Conservation (phyloP, 345 rosid species). For the Acer campestre region DNA sequence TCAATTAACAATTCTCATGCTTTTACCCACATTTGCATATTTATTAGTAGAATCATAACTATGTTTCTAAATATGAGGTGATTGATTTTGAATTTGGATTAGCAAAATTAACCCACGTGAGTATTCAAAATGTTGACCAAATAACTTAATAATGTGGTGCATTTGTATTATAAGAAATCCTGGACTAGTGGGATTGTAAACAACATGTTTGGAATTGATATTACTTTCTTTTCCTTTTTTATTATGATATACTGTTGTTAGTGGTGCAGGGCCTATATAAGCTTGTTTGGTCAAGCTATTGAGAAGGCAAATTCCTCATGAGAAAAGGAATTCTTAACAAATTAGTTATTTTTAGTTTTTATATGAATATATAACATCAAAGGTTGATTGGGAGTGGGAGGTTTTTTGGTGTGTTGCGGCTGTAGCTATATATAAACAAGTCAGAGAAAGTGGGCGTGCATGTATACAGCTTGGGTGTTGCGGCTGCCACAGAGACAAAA, state of each 20-base stretch:
- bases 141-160: not conserved
- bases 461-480: not conserved
- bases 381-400: not conserved
- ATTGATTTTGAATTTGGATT: conserved; percentile 3
- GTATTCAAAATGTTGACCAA: not conserved
- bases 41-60: not conserved
- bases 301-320: not conserved
- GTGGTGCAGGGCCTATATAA: not conserved
- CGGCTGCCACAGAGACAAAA: not conserved
- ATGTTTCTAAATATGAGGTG: not conserved
- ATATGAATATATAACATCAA: not conserved
- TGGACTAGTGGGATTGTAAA: not conserved
- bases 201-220: not conserved
- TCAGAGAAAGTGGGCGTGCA: not conserved
- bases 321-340: not conserved
- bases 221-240: not conserved
- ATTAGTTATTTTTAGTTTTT: not conserved
- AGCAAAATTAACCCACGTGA: not conserved
- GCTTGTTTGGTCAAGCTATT: not conserved
- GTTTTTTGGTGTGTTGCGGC: not conserved
- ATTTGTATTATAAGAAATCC: not conserved
- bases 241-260: not conserved
- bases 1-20: not conserved
- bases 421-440: not conserved
- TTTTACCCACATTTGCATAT: not conserved